phyloP scores from a whole-genome alignment of 345 rosid species.

The Stellera chamaejasme region DNA sequence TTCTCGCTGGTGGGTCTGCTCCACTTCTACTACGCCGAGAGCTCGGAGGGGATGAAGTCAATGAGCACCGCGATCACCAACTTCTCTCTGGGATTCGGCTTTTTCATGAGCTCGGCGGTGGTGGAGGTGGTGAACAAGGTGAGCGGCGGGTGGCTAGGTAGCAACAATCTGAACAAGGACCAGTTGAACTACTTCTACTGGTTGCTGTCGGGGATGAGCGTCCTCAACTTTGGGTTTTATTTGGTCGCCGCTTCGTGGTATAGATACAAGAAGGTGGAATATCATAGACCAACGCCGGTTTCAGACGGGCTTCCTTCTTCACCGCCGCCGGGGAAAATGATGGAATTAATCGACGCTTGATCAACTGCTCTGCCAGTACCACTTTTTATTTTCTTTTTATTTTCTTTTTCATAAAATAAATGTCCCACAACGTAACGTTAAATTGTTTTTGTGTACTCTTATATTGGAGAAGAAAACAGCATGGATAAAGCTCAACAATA shows the following conservation, averaged over 20 bases:
- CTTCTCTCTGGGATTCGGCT: conserved; percentile 48
- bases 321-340: no score
- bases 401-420: no score
- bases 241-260: conserved; percentile 59
- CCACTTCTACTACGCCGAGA: conserved; percentile 54
- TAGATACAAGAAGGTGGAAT: conserved; percentile 38
- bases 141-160: conserved; percentile 36
- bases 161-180: conserved; percentile 21
- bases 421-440: no score
- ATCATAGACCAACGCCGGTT: background rate
- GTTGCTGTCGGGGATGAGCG: conserved; percentile 17
- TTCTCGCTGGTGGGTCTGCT: conserved; percentile 47
- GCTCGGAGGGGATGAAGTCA: conserved; percentile 53
- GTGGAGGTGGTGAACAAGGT: conserved; percentile 45
- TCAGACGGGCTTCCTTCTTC: no score
- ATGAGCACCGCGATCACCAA: conserved; percentile 46
- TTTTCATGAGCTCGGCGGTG: no score
- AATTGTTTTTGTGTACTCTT: no score
- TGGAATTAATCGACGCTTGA: no score
- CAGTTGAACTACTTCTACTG: conserved; percentile 29
- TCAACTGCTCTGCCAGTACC: no score
- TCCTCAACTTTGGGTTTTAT: conserved; percentile 38
- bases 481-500: no score
- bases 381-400: no score
- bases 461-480: no score